phyloP scores from a whole-genome alignment of 2,329 filamentous ascomycete genomes.

The Pseudodiploospora longispora region DNA sequence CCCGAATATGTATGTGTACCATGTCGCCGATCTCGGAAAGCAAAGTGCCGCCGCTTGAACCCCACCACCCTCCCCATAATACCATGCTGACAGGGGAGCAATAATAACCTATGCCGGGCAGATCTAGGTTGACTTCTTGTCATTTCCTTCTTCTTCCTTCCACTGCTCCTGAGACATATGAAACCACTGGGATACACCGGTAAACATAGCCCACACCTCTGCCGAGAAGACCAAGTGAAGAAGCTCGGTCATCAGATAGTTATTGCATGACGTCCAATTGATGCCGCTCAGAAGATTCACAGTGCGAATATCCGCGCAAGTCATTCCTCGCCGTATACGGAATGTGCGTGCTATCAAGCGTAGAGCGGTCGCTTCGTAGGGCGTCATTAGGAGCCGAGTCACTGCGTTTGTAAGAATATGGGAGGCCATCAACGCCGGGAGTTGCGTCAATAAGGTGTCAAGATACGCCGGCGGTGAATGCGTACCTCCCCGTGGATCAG shows the following conservation, averaged over 20 bases:
- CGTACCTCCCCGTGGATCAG: constrained; percentile 19
- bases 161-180: constrained; percentile 37
- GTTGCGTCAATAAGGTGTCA: constrained; percentile 41
- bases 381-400: constrained; percentile 34
- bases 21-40: no score
- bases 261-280: constrained; percentile 32
- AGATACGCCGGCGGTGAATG: constrained; percentile 29
- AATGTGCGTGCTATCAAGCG: constrained; percentile 37
- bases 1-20: no score
- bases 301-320: constrained; percentile 30
- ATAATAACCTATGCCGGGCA: no score
- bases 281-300: constrained; percentile 28
- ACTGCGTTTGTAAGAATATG: constrained; percentile 38
- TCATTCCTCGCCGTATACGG: constrained; percentile 29
- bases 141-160: constrained; percentile 23
- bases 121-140: no score
- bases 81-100: no score
- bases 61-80: no score
- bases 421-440: constrained; percentile 40
- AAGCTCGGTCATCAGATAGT: constrained; percentile 39
- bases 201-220: constrained; percentile 37
- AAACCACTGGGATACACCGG: constrained; percentile 28
- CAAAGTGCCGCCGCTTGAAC: no score
- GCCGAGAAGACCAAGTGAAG: constrained; percentile 35
- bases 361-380: constrained; percentile 39